Evolutionary conservation across 441 rosid species (phyloP), one percentile per base, ranked within the genome.

Genomic region (Mallotus repandus): DNA sequence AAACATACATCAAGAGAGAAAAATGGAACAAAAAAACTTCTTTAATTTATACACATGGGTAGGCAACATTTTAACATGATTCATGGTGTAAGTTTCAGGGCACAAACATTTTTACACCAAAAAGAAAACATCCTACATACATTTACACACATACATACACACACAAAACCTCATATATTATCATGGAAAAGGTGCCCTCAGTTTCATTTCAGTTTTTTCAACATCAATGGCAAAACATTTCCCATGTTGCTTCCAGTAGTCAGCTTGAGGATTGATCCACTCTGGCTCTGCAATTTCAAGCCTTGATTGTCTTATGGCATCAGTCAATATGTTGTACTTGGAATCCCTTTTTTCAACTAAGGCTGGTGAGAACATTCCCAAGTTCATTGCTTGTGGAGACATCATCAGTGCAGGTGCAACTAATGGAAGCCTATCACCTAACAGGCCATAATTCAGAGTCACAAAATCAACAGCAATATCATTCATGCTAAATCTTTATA

Each of bases 241-340:
- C 9, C 91, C 91, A 16, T 89, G 91, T 80, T 82, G 87, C 81
- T 91, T 91, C 93, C 96, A 87, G 81, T 89, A 89, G 74, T 90
- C 98, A 0, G 96, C 94, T 77, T 75, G 81, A 4, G 96, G 96
- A 67, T 86, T 88, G 52, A 89, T 80, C 91, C 89, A 81, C 69
- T 86, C 92, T 2, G 93, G 89, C 75, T 89, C 96, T 15, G 82
- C 82, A 13, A 91, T 83, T 74, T 88, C 91, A 14, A 75, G 41
- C 82, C 91, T 89, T 18, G 79, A 55, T 55, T 80, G 69, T 85
- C 60, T 78, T 46, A 84, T 18, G 2, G 84, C 81, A n/a, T 85
- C 84, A 0, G 85, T 83, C 1, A 77, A 80, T 25, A 88, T 84
- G 73, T 84, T 87, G 83, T 86, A 88, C 73, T 86, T 89, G 15